Percentiles rank a stretch among this genome's conserved stretches.
Conservation (phyloP, 148 eudicot species). For the Simmondsia chinensis region DNA sequence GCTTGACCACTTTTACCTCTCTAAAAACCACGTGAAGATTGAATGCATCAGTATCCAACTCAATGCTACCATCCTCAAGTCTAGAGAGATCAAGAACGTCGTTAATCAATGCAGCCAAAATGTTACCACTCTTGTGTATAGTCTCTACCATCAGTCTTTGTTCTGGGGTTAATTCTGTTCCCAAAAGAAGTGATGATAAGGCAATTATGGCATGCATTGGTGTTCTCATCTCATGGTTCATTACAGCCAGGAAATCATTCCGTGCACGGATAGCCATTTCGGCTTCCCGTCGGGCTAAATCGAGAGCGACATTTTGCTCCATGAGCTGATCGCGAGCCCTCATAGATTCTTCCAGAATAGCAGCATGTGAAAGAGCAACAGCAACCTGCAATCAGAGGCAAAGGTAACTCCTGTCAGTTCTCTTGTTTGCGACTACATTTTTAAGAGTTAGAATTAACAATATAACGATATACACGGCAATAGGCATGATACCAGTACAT, state of each 20-base stretch:
- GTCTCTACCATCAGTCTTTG: conserved; percentile 78
- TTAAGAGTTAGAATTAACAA: too few relatives aligned
- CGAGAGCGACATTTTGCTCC: conserved; percentile 70
- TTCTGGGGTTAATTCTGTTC: conserved; percentile 71
- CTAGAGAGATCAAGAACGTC: conserved; percentile 87
- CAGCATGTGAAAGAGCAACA: conserved; percentile 90
- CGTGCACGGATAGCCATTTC: conserved; percentile 79
- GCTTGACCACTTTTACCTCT: conserved; percentile 50
- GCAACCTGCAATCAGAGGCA: conserved; percentile 50
- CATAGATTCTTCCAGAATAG: conserved; percentile 78
- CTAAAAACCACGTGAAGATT: conserved; percentile 58
- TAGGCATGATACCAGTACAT: too few relatives aligned
- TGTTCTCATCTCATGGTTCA: conserved; percentile 93
- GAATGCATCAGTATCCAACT: conserved; percentile 37
- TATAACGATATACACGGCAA: too few relatives aligned
- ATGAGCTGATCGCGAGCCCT: conserved; percentile 69
- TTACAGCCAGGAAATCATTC: conserved; percentile 74
- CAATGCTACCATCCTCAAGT: conserved; percentile 84
- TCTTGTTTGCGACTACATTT: too few relatives aligned
- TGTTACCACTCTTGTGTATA: conserved; percentile 62
- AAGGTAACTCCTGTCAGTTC: too few relatives aligned
- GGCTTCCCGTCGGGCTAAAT: conserved; percentile 65
- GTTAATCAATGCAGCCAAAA: conserved; percentile 65
- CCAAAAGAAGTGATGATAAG: conserved; percentile 63
- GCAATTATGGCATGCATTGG: conserved; percentile 91